A percentile compares a stretch with the other conserved stretches of the same genome.
Conservation (phyloP, 768 basidiomycete species). For the Rhodotorula paludigena region DNA sequence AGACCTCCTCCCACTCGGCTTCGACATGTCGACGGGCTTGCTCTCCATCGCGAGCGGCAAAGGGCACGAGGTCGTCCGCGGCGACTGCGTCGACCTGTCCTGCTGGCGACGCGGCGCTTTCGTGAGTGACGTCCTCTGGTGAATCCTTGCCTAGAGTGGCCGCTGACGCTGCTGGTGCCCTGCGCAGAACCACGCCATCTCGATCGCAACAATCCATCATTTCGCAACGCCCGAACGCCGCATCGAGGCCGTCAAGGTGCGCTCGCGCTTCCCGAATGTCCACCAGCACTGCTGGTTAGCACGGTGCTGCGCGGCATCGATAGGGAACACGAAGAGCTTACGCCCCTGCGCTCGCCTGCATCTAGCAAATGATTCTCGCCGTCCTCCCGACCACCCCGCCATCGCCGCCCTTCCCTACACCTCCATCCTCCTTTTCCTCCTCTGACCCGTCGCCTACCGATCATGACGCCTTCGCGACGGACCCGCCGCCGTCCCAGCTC, state of each 20-base stretch:
- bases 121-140: conserved; percentile 52
- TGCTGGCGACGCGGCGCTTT: conserved; percentile 76
- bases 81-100: conserved; percentile 64
- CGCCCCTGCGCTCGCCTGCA: not conserved
- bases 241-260: conserved; percentile 66
- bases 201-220: conserved; percentile 96
- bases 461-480: not conserved
- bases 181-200: conserved; percentile 84
- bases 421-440: conserved; percentile 56
- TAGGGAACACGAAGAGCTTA: too few species aligned
- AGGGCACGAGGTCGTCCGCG: conserved; percentile 68
- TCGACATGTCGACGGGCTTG: conserved; percentile 34
- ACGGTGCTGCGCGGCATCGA: too few species aligned
- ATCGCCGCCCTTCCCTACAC: conserved; percentile 4
- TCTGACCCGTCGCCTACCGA: too few species aligned
- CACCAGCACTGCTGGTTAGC: not conserved
- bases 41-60: conserved; percentile 45
- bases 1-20: conserved; percentile 5
- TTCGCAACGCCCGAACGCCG: conserved; percentile 74
- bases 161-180: too few species aligned
- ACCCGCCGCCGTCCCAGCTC: conserved; percentile 47
- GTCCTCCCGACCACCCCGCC: conserved; percentile 41
- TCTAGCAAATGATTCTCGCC: conserved; percentile 34
- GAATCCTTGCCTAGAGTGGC: not conserved
- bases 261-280: not conserved